phyloP scores from a whole-genome alignment of 768 basidiomycete genomes.

The Sarcomyxa edulis region DNA sequence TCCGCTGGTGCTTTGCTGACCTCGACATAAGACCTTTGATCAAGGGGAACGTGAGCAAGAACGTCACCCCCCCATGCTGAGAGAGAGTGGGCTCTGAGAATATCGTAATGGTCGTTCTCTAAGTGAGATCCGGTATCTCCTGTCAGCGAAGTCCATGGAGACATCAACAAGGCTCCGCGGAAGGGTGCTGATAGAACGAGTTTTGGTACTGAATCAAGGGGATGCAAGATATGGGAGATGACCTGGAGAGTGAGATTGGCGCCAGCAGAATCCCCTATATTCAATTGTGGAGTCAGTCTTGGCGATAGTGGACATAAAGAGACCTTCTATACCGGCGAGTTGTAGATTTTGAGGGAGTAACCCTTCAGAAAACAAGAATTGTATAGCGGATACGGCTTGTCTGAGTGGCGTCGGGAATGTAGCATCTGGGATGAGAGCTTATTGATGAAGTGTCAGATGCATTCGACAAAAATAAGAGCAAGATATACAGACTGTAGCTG shows the following conservation, averaged over 20 bases:
- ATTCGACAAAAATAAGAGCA: background rate
- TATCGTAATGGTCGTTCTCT: constrained; percentile 21
- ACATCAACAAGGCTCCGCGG: constrained; percentile 22
- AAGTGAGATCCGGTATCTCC: constrained; percentile 17
- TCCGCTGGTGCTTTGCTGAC: constrained; percentile 21
- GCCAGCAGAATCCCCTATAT: constrained; percentile 34
- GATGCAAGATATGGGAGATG: constrained; percentile 27
- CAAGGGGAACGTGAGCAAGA: constrained; percentile 19
- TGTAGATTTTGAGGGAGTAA: constrained; percentile 26
- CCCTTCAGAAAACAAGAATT: constrained; percentile 22
- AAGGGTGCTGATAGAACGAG: constrained; percentile 15
- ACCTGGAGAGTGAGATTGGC: constrained; percentile 23
- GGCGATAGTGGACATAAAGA: no score
- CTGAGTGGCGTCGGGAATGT: constrained; percentile 24
- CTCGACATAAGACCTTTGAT: constrained; percentile 24
- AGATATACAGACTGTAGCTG: constrained; percentile 13
- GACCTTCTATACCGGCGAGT: constrained; percentile 16
- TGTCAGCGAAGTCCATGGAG: constrained; percentile 29
- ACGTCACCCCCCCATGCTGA: constrained; percentile 13
- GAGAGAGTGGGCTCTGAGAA: constrained; percentile 12
- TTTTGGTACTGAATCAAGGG: constrained; percentile 16
- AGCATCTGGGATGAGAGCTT: constrained; percentile 21
- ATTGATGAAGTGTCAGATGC: background rate
- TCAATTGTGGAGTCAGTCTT: no score
- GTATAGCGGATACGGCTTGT: constrained; percentile 20